phyloP scores from a whole-genome alignment of 805 yeast species.

The Candida peoriensis region DNA sequence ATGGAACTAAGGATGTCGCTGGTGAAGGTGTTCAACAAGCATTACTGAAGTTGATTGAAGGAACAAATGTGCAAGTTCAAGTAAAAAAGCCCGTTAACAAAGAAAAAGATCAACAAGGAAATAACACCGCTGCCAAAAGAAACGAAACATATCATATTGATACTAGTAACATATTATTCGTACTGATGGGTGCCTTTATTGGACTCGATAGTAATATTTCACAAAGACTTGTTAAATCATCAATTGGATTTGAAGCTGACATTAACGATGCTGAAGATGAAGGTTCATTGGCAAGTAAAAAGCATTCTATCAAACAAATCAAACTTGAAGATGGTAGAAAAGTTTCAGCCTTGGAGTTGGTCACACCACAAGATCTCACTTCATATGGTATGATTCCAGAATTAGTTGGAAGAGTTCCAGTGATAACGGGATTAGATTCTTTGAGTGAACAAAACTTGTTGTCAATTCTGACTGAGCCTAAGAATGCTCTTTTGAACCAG shows the following conservation, averaged over 20 bases:
- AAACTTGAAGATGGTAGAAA: conserved; percentile 32
- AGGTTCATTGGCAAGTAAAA: conserved; percentile 8
- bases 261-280: conserved; percentile 4
- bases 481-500: conserved; percentile 48
- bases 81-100: conserved; percentile 38
- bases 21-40: conserved; percentile 68
- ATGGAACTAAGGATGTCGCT: conserved; percentile 51
- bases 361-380: conserved; percentile 46
- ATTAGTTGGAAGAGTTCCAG: conserved; percentile 53
- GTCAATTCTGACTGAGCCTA: conserved; percentile 49
- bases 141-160: conserved; percentile 44
- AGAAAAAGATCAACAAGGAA: conserved; percentile 25
- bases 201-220: conserved; percentile 48
- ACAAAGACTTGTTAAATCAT: conserved; percentile 29
- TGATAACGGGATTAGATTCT: conserved; percentile 44
- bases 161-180: conserved; percentile 51
- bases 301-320: conserved; percentile 29
- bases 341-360: conserved; percentile 39
- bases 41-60: conserved; percentile 50
- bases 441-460: conserved; percentile 40
- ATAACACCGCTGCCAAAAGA: conserved; percentile 28
- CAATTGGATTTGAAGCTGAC: conserved; percentile 23
- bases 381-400: conserved; percentile 56
- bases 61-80: conserved; percentile 44
- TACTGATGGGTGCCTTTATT: conserved; percentile 59